Base-by-base conservation (phyloP, 768 basidiomycete genomes). In the Lactarius pseudohatsudake region DNA sequence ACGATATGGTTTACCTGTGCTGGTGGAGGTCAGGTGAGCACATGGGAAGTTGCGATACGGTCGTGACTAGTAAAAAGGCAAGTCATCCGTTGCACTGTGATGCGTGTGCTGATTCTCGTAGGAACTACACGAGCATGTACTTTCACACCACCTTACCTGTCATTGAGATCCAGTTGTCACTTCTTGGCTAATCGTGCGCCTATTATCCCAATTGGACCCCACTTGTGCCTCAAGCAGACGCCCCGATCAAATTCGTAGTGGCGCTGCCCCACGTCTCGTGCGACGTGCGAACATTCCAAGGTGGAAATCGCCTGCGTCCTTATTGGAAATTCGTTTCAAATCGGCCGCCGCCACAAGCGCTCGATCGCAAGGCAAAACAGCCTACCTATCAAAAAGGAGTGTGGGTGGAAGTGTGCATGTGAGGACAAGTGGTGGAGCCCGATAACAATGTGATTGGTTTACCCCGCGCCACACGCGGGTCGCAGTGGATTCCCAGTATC, bases 1-100 rank as follows among this genome's bases (percentile, higher is more conserved):
- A 62, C 7, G 61, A 69, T 22, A 32, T 62, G 57, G 66, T 67
- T 18, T 69, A 69, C 53, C 40, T 69, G n/a, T 69, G 68, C 41
- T 60, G 34, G 47, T 69, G 68, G 68, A 67, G 43, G 20, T 26
- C 65, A 26, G 55, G 45, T 40, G 56, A 68, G 32, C 36, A 43
- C 5, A n/a, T 16, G 7, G 43, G 45, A 32, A 18, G 50, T 18
- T 66, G 64, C 20, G 55, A 53, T 3, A 26, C 22, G 26, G 32
- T 36, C 28, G 47, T 57, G 40, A 2, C 22, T 26, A 65, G 56
- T 41, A 61, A 67, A 53, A 15, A 54, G 20, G 67, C 62, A 58
- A 53, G 66, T 47, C 43, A 18, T 22, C 10, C 10, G 22, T 11
- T 15, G 22, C 13, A 3, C 22, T 4, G 18, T 53, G 20, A 36